Conservation (phyloP, 805 yeast genomes). For the Metschnikowia gruessii region DNA sequence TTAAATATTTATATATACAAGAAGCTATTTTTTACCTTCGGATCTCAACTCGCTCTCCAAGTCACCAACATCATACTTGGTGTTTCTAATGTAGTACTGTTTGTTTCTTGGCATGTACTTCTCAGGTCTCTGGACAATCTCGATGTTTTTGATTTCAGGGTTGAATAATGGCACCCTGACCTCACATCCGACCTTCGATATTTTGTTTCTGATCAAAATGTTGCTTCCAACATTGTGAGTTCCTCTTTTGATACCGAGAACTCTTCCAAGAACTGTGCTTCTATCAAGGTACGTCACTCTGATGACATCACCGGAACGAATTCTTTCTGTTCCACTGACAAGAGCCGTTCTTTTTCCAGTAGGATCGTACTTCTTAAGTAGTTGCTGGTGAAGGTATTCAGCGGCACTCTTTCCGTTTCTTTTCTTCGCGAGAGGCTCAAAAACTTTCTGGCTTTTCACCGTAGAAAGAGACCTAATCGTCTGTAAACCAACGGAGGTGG, state of each 20-base stretch:
- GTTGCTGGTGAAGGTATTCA: conserved; percentile 47
- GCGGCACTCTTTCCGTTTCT: conserved; percentile 47
- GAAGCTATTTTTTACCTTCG: conserved; percentile 13
- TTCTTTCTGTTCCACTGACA: conserved; percentile 45
- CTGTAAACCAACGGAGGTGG: conserved; percentile 2
- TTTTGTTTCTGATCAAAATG: conserved; percentile 76
- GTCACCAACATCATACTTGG: conserved; percentile 66
- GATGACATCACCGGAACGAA: conserved; percentile 81
- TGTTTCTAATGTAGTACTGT: conserved; percentile 85
- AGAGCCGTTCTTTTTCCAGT: conserved; percentile 62
- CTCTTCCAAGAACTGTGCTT: conserved; percentile 72
- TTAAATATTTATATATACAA: conserved; percentile 6
- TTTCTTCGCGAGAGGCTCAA: conserved; percentile 48
- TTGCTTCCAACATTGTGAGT: conserved; percentile 65
- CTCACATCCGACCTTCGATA: conserved; percentile 83
- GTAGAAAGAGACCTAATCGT: conserved; percentile 4
- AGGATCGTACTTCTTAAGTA: conserved; percentile 64
- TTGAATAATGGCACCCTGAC: conserved; percentile 75
- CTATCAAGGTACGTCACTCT: conserved; percentile 68
- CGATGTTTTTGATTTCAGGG: conserved; percentile 75
- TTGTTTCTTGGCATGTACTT: conserved; percentile 74
- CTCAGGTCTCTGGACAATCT: conserved; percentile 69
- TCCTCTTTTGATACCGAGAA: conserved; percentile 68
- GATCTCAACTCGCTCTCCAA: conserved; percentile 43
- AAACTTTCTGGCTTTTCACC: conserved; percentile 31